Percentiles rank a stretch among this genome's conserved stretches.
Evolutionary conservation across 2,329 filamentous ascomycete genomes (phyloP).

Genomic region (Trichoderma pleuroti): DNA sequence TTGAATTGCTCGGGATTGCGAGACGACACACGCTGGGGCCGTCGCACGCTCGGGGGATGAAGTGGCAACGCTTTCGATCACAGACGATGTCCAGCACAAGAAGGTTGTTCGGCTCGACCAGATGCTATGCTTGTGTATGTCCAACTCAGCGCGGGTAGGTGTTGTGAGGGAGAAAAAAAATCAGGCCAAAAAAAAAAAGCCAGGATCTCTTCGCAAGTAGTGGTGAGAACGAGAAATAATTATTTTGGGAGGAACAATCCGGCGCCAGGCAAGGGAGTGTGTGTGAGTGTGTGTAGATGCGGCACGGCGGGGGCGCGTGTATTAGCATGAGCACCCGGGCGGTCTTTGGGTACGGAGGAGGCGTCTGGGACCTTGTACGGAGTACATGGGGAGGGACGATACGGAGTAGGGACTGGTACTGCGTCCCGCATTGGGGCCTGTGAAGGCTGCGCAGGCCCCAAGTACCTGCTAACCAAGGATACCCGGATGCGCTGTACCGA

Average conservation of each 20-base stretch:
- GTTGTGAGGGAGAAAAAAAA: conserved; percentile 7
- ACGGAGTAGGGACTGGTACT: background rate
- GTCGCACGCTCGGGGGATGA: conserved; percentile 27
- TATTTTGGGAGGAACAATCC: conserved; percentile 24
- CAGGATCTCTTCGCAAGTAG: conserved; percentile 16
- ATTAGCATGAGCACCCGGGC: conserved; percentile 4
- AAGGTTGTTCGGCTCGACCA: background rate
- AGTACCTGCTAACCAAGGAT: background rate
- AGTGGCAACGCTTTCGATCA: conserved; percentile 20
- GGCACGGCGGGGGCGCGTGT: conserved; percentile 19
- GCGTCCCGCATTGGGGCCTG: background rate
- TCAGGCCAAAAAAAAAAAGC: conserved; percentile 3
- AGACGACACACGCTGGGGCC: conserved; percentile 33
- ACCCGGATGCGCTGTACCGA: background rate
- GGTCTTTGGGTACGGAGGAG: background rate
- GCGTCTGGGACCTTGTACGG: conserved; percentile 1
- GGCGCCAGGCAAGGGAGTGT: conserved; percentile 20
- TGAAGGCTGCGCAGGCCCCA: background rate
- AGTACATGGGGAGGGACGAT: background rate
- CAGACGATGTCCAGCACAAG: background rate
- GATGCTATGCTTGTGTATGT: background rate
- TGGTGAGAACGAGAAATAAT: conserved; percentile 20
- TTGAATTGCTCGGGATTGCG: conserved; percentile 34
- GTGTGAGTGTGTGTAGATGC: conserved; percentile 21
- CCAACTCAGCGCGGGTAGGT: conserved; percentile 20